A percentile compares a stretch with the other conserved stretches of the same genome.
These are phyloP conservation scores for Echeveria elegans DNA, from an alignment of 164 flowering plant genomes.

Conservation along the genomic window DNA sequence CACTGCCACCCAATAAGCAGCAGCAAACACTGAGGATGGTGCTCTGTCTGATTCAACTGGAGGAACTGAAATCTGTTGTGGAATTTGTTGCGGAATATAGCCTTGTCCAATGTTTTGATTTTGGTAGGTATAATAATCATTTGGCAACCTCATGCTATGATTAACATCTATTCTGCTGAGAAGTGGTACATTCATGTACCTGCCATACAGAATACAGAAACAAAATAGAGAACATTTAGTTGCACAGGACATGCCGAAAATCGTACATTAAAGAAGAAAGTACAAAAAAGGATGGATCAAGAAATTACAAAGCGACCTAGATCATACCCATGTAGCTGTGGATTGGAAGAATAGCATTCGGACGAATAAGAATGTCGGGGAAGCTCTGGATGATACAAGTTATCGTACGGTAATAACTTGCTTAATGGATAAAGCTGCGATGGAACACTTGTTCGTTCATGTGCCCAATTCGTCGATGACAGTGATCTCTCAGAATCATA, in stretches of 20 bases:
- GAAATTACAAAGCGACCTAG: not conserved
- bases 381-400: not conserved
- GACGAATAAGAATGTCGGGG: not conserved
- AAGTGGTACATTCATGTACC: not conserved
- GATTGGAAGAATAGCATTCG: not conserved
- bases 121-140: not conserved
- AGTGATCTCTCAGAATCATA: not conserved
- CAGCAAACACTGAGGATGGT: conserved; percentile 5
- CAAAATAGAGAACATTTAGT: not conserved
- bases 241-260: not conserved
- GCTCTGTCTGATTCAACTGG: not conserved
- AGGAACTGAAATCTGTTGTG: not conserved
- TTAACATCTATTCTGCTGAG: not conserved
- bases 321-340: not conserved
- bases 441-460: not conserved
- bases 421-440: not conserved
- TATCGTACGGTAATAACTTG: not conserved
- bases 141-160: not conserved
- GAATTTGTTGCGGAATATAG: not conserved
- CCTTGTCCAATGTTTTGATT: not conserved
- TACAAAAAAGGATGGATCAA: not conserved
- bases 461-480: not conserved
- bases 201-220: not conserved
- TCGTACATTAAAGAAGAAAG: not conserved
- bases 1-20: conserved; percentile 7